Conservation (phyloP, 2,329 filamentous ascomycete species). For the Knufia petricola region DNA sequence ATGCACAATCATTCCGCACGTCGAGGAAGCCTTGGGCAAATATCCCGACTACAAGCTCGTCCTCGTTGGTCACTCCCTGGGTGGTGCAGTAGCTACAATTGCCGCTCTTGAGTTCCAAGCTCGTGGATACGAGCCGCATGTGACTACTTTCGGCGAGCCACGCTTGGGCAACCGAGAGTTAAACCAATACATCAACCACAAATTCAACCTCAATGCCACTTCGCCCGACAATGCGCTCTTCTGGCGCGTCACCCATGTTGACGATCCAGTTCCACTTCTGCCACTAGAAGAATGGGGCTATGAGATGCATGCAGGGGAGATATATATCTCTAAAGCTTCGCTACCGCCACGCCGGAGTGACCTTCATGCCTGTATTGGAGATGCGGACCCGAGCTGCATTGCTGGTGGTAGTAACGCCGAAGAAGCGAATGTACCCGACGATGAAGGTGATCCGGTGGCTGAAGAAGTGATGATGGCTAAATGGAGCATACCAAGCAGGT, state of each 20-base stretch:
- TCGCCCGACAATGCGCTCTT: constrained; percentile 37
- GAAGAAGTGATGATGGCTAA: constrained; percentile 16
- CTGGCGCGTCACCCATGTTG: constrained; percentile 71
- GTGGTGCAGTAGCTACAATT: constrained; percentile 81
- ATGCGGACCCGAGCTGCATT: constrained; percentile 63
- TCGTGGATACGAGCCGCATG: constrained; percentile 62
- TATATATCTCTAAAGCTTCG: constrained; percentile 65
- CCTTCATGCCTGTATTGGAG: constrained; percentile 60
- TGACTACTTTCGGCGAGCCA: constrained; percentile 93
- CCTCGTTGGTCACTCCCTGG: constrained; percentile 82
- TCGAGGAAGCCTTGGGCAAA: constrained; percentile 49
- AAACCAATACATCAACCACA: constrained; percentile 43
- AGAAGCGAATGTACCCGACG: constrained; percentile 20
- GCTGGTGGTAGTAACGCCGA: constrained; percentile 34
- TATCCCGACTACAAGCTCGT: constrained; percentile 65
- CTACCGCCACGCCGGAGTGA: constrained; percentile 61
- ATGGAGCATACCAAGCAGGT: constrained; percentile 42
- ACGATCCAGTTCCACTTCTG: constrained; percentile 81
- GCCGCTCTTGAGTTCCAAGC: constrained; percentile 72
- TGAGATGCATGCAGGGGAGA: constrained; percentile 71
- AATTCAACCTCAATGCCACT: constrained; percentile 37
- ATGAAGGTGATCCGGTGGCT: constrained; percentile 16
- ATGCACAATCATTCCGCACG: constrained; percentile 54
- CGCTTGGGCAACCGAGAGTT: constrained; percentile 48
- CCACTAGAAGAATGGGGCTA: constrained; percentile 86